A percentile compares a stretch with the other conserved stretches of the same genome.
Conservation (phyloP, 768 basidiomycete genomes). For the Porphyrellus cyaneotinctus region DNA sequence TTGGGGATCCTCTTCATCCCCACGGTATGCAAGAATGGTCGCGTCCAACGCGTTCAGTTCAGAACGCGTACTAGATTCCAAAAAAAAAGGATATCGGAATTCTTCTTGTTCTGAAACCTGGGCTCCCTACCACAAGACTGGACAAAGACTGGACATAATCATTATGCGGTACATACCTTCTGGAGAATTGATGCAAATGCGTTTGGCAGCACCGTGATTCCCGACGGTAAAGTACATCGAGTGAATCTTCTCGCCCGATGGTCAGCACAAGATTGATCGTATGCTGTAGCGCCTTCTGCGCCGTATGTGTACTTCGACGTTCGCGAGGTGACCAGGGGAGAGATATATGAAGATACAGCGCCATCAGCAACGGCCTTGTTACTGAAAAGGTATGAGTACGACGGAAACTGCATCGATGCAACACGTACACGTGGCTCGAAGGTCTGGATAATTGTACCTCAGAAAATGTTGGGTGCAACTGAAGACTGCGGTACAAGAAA, state of each 20-base stretch:
- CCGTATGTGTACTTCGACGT: slow-evolving; percentile 42
- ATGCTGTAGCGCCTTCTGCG: slow-evolving; percentile 29
- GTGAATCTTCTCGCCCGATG: slow-evolving; percentile 32
- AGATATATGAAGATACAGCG: slow-evolving; percentile 25
- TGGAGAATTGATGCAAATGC: slow-evolving; percentile 36
- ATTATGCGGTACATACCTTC: slow-evolving; percentile 15
- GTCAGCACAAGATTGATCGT: slow-evolving; percentile 24
- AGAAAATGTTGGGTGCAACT: slow-evolving; percentile 31
- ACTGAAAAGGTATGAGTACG: slow-evolving; percentile 14
- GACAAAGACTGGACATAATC: not conserved
- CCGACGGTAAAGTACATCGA: slow-evolving; percentile 21
- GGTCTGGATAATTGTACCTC: slow-evolving; percentile 44
- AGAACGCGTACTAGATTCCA: not conserved
- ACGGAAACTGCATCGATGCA: no score
- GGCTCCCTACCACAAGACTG: not conserved
- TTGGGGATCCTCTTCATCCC: not conserved
- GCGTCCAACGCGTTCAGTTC: not conserved
- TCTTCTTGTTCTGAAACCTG: slow-evolving; percentile 21
- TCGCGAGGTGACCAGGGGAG: slow-evolving; percentile 42
- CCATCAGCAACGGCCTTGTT: slow-evolving; percentile 39
- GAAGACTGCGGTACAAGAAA: slow-evolving; percentile 42
- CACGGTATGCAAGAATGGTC: slow-evolving; percentile 16
- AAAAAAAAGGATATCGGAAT: slow-evolving; percentile 12
- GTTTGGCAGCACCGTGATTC: slow-evolving; percentile 29
- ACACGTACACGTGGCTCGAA: slow-evolving; percentile 44